phyloP scores from a whole-genome alignment of 2,329 filamentous ascomycete genomes.

The Aspergillus novoparasiticus region DNA sequence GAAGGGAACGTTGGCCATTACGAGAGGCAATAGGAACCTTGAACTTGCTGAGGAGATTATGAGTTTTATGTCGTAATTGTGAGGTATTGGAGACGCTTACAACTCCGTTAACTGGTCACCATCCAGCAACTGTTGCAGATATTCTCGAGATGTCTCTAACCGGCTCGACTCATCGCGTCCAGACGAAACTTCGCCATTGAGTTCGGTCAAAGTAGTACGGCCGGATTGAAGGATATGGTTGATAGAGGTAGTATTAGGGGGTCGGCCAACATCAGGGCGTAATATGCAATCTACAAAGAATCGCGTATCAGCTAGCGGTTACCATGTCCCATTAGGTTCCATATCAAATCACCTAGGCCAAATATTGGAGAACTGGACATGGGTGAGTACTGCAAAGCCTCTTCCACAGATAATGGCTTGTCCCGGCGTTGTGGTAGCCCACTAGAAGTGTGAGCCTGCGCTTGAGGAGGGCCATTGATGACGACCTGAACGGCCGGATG shows the following conservation, averaged over 20 bases:
- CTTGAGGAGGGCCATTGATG: slow-evolving; percentile 40
- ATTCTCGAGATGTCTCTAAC: slow-evolving; percentile 70
- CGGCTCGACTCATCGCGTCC: slow-evolving; percentile 61
- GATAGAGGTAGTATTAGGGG: slow-evolving; percentile 43
- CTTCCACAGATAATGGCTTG: slow-evolving; percentile 47
- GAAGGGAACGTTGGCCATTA: slow-evolving; percentile 22
- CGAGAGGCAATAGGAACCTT: slow-evolving; percentile 38
- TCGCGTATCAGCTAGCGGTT: slow-evolving; percentile 23
- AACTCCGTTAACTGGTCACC: slow-evolving; percentile 60
- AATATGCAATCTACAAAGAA: slow-evolving; percentile 41
- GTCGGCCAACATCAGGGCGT: slow-evolving; percentile 45
- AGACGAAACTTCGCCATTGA: slow-evolving; percentile 71
- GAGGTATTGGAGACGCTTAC: slow-evolving; percentile 31
- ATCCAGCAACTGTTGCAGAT: slow-evolving; percentile 74
- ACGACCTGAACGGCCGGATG: slow-evolving; percentile 45
- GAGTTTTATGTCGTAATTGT: slow-evolving; percentile 13
- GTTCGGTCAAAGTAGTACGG: slow-evolving; percentile 60
- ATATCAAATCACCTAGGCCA: slow-evolving; percentile 41
- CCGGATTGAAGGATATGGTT: slow-evolving; percentile 54
- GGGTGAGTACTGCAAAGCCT: slow-evolving; percentile 52
- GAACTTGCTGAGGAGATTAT: slow-evolving; percentile 42
- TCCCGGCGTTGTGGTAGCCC: slow-evolving; percentile 31
- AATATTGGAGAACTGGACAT: slow-evolving; percentile 53
- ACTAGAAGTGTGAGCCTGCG: slow-evolving; percentile 27
- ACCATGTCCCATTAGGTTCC: slow-evolving; percentile 12